Base-by-base conservation (phyloP, 2,329 filamentous ascomycete genomes). In the Fonsecaea monophora region DNA sequence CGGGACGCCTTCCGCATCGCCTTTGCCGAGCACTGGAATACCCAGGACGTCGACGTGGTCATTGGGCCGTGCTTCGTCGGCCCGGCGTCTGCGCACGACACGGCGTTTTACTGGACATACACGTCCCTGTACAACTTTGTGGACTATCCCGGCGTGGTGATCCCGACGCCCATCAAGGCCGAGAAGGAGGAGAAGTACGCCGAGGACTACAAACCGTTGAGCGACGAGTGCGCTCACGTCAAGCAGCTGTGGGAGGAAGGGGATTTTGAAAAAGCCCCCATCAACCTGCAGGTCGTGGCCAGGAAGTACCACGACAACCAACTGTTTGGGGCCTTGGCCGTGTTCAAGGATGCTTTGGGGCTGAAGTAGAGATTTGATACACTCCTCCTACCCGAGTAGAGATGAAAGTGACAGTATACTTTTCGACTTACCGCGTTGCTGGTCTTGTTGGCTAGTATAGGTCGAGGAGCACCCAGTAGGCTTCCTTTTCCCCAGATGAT, bases 51-150 rank as follows among this genome's bases (percentile, higher is more conserved):
- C 0, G 81, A 83, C 9, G 82, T 88, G 60, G 88, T 90, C 76
- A 79, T 82, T 2, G 90, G 86, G 76, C 88, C 88, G 72, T 84
- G 82, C 0, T 83, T 86, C 0, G 84, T 86, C 61, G 82, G 84
- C 1, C 79, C 80, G 2, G 86, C 86, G n/a, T 85, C 82, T 2
- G 76, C 83, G 68, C 81, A 87, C 68, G 76, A 86, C 70, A 77
- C 80, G 66, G 73, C 89, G 74, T 80, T 76, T 42, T 86, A 86
- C 70, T 91, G 88, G 87, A 83, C 83, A 1, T 91, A 91, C 71
- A 89, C 87, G 0, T 84, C 82, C 15, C 82, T 81, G 2, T 89
- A 87, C 71, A 86, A 89, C 9, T 73, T 89, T 60, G 75, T 90
- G 18, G 87, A 90, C 73, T 88, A 86, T 71, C 84, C 87, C 0